These are phyloP conservation scores for Russula sp. DNA, from an alignment of 768 basidiomycete species.

Conservation along the genomic window DNA sequence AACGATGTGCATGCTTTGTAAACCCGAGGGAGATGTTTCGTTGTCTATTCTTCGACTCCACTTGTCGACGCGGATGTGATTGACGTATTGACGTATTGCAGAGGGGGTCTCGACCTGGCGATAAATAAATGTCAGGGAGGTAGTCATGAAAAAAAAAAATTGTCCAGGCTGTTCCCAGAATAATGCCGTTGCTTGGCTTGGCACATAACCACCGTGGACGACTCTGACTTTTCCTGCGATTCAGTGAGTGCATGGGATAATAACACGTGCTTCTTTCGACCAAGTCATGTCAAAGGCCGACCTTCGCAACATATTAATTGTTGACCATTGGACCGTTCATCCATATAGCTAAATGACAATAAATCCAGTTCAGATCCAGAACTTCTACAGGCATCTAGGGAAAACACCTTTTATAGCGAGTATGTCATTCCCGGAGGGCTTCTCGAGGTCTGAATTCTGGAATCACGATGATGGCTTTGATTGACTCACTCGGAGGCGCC, in stretches of 20 bases:
- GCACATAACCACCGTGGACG: conserved; percentile 40
- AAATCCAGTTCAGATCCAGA: neutral
- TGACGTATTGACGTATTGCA: conserved; percentile 33
- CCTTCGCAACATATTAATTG: neutral
- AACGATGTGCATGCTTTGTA: conserved; percentile 38
- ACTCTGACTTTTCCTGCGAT: too few relatives aligned
- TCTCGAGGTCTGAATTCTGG: neutral
- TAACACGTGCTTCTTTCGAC: neutral
- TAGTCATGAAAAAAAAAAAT: neutral
- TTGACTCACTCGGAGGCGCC: neutral
- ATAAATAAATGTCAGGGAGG: conserved; percentile 23
- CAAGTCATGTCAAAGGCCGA: neutral
- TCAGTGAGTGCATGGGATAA: neutral
- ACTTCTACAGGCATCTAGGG: neutral
- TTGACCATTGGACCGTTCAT: too few relatives aligned
- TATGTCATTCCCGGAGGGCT: neutral
- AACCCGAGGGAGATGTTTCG: conserved; percentile 41
- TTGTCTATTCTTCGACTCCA: conserved; percentile 43
- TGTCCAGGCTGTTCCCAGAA: neutral
- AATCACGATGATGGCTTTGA: neutral
- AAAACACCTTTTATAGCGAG: neutral
- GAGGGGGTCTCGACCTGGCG: conserved; percentile 39
- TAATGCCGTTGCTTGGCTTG: neutral
- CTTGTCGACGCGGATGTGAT: conserved; percentile 47
- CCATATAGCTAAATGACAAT: too few relatives aligned